phyloP scores from a whole-genome alignment of 2,329 filamentous ascomycete genomes.

The Saccharata proteae region DNA sequence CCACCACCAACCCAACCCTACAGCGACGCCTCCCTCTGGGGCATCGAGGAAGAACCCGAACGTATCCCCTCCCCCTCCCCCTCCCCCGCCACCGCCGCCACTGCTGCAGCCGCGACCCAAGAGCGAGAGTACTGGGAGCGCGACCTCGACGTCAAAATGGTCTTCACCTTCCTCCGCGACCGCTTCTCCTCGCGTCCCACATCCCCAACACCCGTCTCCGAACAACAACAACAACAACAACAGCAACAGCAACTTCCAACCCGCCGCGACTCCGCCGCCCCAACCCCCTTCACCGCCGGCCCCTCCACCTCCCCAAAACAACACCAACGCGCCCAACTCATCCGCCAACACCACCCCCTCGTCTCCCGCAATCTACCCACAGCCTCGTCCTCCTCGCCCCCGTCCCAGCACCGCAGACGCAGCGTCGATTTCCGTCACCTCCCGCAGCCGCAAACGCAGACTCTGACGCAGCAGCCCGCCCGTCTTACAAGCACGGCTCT shows the following conservation, averaged over 20 bases:
- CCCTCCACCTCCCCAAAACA: conserved; percentile 28
- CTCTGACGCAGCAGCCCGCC: conserved; percentile 1
- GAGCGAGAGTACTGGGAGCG: conserved; percentile 81
- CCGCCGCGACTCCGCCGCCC: conserved; percentile 14
- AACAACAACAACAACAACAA: conserved; percentile 9
- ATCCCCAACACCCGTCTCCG: conserved; percentile 17
- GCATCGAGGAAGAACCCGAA: conserved; percentile 50
- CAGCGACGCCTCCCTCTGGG: conserved; percentile 49
- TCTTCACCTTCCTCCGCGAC: conserved; percentile 56
- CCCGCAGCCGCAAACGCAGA: conserved; percentile 9
- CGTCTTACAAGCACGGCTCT: not conserved
- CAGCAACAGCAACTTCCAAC: conserved; percentile 10
- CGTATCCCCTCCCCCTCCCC: conserved; percentile 31
- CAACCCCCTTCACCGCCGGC: conserved; percentile 18
- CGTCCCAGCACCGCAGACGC: conserved; percentile 12
- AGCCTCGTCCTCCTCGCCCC: conserved; percentile 11
- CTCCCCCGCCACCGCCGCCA: conserved; percentile 18
- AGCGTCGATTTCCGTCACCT: conserved; percentile 12
- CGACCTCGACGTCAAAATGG: conserved; percentile 78
- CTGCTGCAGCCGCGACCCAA: conserved; percentile 15
- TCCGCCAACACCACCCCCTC: conserved; percentile 80
- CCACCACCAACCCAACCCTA: conserved; percentile 20
- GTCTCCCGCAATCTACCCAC: conserved; percentile 41
- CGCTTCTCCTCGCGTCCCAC: conserved; percentile 22
- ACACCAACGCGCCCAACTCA: conserved; percentile 65